These are phyloP conservation scores for Ulota crispa DNA, from an alignment of 225 moss, liverwort and hornwort genomes.

Conservation along the genomic window DNA sequence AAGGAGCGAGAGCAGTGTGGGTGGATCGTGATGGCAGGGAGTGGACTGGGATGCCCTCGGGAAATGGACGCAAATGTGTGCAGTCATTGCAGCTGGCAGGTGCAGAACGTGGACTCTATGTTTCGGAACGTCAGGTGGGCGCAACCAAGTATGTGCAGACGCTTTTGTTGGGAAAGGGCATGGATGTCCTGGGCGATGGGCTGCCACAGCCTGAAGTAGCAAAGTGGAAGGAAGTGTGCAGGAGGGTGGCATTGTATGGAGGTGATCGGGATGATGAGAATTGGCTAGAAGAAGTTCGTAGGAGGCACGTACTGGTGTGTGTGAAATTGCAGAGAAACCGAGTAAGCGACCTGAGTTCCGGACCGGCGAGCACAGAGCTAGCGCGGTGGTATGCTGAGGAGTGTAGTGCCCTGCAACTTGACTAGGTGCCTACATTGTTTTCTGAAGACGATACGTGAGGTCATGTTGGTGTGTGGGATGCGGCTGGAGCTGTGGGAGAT, in stretches of 20 bases:
- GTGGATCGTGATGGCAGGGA: slow-evolving; percentile 13
- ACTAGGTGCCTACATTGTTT: slow-evolving; percentile 18
- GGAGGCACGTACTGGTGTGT: slow-evolving; percentile 19
- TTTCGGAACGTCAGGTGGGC: slow-evolving; percentile 1
- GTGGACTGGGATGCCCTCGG: slow-evolving; percentile 10
- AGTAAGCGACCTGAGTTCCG: neutral
- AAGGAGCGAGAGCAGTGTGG: slow-evolving; percentile 25
- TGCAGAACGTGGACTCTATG: slow-evolving; percentile 2
- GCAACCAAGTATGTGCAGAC: slow-evolving; percentile 1
- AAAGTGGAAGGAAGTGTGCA: slow-evolving; percentile 26
- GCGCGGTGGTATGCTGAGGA: slow-evolving; percentile 10
- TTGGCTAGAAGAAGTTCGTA: slow-evolving; percentile 20
- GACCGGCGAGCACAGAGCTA: neutral
- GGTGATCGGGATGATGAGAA: slow-evolving; percentile 7
- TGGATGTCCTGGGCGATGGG: slow-evolving; percentile 17
- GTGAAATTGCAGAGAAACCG: slow-evolving; percentile 24
- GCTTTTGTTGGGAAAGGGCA: slow-evolving; percentile 15
- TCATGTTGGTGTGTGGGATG: neutral
- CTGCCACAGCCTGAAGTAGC: slow-evolving; percentile 15
- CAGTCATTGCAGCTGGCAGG: slow-evolving; percentile 5
- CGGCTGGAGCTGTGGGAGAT: neutral
- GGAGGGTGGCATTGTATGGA: slow-evolving; percentile 14
- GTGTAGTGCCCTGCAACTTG: slow-evolving; percentile 22
- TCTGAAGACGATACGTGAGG: slow-evolving; percentile 11
- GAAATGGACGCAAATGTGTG: neutral